Conservation (phyloP, 176 grass and related monocot species). For the Zizania latifolia region DNA sequence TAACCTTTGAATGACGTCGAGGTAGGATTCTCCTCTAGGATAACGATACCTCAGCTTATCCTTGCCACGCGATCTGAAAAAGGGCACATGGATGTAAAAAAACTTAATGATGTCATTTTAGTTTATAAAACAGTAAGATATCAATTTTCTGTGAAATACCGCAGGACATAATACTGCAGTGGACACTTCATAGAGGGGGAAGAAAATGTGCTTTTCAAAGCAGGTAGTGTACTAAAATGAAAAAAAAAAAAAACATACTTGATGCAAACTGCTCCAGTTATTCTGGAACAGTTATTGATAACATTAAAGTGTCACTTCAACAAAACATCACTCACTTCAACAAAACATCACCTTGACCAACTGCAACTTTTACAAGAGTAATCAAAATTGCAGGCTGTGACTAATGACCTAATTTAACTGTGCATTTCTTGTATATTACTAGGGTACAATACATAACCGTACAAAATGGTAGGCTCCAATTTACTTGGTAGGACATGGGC, state of each 20-base stretch:
- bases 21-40: conserved; percentile 93
- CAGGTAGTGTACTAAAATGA: background rate
- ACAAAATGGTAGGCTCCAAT: background rate
- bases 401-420: background rate
- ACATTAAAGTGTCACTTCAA: background rate
- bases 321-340: background rate
- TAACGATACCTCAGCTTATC: conserved; percentile 97
- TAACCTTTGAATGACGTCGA: conserved; percentile 95
- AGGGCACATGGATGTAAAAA: background rate
- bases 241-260: background rate
- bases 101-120: background rate
- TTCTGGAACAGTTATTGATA: background rate
- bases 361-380: background rate
- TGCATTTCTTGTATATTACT: background rate
- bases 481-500: background rate
- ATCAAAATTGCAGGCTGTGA: background rate
- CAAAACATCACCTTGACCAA: no score
- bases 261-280: background rate
- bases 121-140: background rate
- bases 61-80: conserved; percentile 63
- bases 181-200: background rate
- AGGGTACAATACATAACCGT: background rate
- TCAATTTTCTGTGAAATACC: background rate
- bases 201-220: background rate
- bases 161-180: conserved; percentile 7